These are phyloP conservation scores for Brettanomyces naardenensis DNA, from an alignment of 805 yeast species.

Conservation along the genomic window DNA sequence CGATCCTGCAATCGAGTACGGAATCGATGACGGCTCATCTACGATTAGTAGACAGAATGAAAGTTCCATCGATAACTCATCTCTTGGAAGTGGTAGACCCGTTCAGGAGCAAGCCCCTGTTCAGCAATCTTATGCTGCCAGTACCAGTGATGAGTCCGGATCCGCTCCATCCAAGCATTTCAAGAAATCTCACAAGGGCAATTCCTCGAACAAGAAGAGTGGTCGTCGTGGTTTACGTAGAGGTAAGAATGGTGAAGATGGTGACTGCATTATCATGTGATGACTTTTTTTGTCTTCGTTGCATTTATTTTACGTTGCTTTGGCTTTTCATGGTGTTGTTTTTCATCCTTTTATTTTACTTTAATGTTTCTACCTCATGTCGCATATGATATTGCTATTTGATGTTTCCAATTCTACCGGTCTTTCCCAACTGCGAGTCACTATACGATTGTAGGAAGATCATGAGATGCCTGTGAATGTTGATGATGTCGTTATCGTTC, in stretches of 20 bases:
- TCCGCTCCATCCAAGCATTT: too few relatives aligned
- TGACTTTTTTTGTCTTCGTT: background rate
- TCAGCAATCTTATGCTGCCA: background rate
- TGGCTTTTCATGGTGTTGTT: background rate
- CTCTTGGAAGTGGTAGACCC: too few relatives aligned
- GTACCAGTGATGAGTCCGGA: too few relatives aligned
- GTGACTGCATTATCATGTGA: constrained; percentile 28
- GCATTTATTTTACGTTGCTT: background rate
- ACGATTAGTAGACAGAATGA: background rate
- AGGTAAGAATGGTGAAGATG: constrained; percentile 12
- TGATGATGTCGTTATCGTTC: background rate
- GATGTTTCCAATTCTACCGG: too few relatives aligned
- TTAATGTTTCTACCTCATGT: too few relatives aligned
- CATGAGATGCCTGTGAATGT: background rate
- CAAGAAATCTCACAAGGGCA: background rate
- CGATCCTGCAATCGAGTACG: constrained; percentile 35
- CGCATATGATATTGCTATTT: too few relatives aligned
- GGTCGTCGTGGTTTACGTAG: background rate
- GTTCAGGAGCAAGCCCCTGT: too few relatives aligned
- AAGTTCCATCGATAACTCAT: constrained; percentile 1
- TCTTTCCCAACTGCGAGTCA: too few relatives aligned
- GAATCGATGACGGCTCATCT: constrained; percentile 2
- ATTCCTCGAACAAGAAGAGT: background rate
- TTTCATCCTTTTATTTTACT: background rate
- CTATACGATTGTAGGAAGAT: background rate